These are phyloP conservation scores for Rhizopogon salebrosus DNA, from an alignment of 768 basidiomycete species.

Conservation along the genomic window DNA sequence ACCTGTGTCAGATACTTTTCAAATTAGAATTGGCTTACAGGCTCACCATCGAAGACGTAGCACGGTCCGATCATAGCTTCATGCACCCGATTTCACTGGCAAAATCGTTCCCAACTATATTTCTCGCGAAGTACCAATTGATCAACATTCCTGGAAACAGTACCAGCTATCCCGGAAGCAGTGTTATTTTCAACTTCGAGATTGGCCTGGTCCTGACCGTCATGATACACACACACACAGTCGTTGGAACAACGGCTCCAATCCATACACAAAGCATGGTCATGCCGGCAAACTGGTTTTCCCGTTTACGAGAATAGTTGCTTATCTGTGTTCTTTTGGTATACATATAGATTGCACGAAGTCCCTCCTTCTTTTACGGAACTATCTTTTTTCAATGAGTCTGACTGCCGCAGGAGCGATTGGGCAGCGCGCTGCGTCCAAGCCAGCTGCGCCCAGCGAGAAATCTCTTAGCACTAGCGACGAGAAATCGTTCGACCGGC, in stretches of 20 bases:
- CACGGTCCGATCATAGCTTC: too few relatives aligned
- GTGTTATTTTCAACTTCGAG: not conserved
- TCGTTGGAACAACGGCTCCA: not conserved
- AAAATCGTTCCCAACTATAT: too few relatives aligned
- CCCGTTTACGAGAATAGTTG: not conserved
- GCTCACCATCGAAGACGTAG: too few relatives aligned
- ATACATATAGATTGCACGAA: not conserved
- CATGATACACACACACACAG: not conserved
- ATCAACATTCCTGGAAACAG: too few relatives aligned
- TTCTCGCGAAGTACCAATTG: too few relatives aligned
- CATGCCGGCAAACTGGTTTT: not conserved
- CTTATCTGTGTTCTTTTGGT: not conserved
- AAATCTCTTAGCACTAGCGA: constrained; percentile 11
- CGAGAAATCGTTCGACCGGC: constrained; percentile 27
- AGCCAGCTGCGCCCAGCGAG: not conserved
- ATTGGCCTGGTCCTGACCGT: too few relatives aligned
- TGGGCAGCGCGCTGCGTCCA: not conserved
- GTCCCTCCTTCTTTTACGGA: not conserved
- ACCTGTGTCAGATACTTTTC: too few relatives aligned
- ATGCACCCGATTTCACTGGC: too few relatives aligned
- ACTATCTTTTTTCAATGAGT: not conserved
- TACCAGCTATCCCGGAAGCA: not conserved
- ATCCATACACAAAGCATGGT: too few relatives aligned
- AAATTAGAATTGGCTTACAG: too few relatives aligned
- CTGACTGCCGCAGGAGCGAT: constrained; percentile 1